phyloP scores from a whole-genome alignment of 2,329 filamentous ascomycete species.

The Corynespora cassiicola region DNA sequence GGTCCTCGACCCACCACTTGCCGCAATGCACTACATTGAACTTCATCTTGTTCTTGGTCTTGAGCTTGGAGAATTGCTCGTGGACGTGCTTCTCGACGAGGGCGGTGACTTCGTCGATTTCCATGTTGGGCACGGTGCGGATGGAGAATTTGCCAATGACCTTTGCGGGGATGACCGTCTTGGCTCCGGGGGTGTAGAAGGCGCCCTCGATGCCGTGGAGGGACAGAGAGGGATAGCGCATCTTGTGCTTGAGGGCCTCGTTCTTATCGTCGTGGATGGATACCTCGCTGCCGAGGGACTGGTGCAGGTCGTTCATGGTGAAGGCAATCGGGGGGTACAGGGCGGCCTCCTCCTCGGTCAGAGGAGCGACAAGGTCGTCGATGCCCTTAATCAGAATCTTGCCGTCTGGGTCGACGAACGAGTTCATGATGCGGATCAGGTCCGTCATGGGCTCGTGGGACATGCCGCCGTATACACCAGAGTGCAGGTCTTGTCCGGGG shows the following conservation, averaged over 20 bases:
- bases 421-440: constrained; percentile 79
- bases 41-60: constrained; percentile 90
- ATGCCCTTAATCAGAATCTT: constrained; percentile 95
- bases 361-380: constrained; percentile 87
- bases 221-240: constrained; percentile 93
- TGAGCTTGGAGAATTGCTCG: constrained; percentile 82
- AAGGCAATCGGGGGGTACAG: constrained; percentile 93
- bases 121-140: constrained; percentile 96
- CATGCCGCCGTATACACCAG: constrained; percentile 94
- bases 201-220: constrained; percentile 95
- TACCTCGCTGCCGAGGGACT: constrained; percentile 88
- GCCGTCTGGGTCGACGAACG: constrained; percentile 86
- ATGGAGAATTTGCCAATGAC: constrained; percentile 99
- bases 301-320: constrained; percentile 93
- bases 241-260: constrained; percentile 90
- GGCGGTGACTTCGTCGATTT: constrained; percentile 86
- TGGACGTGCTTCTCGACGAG: constrained; percentile 84
- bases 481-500: constrained; percentile 92
- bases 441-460: constrained; percentile 99
- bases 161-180: constrained; percentile 98
- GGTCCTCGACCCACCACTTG: constrained; percentile 98
- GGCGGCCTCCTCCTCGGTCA: constrained; percentile 83
- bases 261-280: constrained; percentile 90
- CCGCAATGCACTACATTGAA: constrained; percentile 85
- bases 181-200: constrained; percentile 90